Evolutionary conservation across 495 filamentous ascomycete species (phyloP).

Genomic region (Saxophila tyrrhenica): DNA sequence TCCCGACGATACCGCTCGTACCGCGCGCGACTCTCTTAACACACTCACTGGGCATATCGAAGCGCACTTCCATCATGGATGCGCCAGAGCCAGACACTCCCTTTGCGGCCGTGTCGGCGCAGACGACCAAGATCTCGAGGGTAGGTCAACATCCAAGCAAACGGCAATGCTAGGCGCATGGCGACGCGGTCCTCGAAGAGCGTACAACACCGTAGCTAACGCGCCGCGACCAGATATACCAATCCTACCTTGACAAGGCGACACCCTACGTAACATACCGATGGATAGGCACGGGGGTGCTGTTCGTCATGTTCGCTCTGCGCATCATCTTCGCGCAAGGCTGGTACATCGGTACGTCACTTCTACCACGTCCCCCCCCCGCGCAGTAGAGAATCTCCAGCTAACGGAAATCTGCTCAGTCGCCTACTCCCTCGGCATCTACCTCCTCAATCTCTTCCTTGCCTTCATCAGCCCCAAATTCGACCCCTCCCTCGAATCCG

Average conservation of each 20-base stretch:
- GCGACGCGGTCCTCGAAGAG: too few species aligned
- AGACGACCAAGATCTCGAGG: constrained; percentile 60
- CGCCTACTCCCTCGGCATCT: constrained; percentile 95
- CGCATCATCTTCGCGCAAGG: constrained; percentile 85
- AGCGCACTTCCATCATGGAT: constrained; percentile 51
- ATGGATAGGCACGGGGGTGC: constrained; percentile 69
- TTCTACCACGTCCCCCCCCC: background rate
- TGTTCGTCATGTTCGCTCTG: constrained; percentile 71
- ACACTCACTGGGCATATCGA: too few species aligned
- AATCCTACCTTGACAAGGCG: constrained; percentile 84
- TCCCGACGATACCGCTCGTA: background rate
- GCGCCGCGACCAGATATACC: constrained; percentile 60
- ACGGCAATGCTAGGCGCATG: too few species aligned
- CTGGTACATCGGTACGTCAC: constrained; percentile 86
- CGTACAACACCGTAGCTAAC: background rate
- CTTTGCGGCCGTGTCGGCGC: constrained; percentile 72
- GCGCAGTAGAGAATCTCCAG: background rate
- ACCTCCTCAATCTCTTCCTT: constrained; percentile 97
- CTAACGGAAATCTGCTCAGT: constrained; percentile 46
- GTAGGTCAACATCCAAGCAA: constrained; percentile 34
- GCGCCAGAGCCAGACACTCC: constrained; percentile 63
- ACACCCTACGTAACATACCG: constrained; percentile 80
- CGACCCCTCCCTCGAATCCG: constrained; percentile 89
- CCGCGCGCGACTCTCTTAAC: too few species aligned
- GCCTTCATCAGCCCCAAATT: constrained; percentile 98